Percentiles rank a stretch among this genome's conserved stretches.
phyloP scores from a whole-genome alignment of 306 rosid species.

The Herpetospermum pedunculosum region DNA sequence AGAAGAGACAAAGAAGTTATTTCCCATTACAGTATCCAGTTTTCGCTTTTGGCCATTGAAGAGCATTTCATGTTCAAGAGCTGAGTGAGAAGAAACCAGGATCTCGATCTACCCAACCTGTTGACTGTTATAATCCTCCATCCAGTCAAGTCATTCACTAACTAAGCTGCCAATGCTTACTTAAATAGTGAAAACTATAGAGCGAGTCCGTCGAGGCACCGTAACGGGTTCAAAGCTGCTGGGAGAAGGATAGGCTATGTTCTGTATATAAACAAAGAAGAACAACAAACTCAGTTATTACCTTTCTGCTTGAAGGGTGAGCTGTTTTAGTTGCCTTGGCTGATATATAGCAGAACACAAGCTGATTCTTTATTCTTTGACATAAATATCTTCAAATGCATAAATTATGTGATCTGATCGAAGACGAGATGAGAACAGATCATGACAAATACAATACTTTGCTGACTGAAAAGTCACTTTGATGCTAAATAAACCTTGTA shows the following conservation, averaged over 20 bases:
- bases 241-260: background rate
- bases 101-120: background rate
- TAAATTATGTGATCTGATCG: background rate
- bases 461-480: background rate
- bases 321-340: background rate
- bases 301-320: background rate
- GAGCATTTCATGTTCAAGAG: background rate
- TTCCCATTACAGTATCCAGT: background rate
- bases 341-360: background rate
- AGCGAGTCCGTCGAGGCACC: background rate
- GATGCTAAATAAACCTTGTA: background rate
- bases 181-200: background rate
- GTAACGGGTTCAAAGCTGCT: background rate
- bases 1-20: background rate
- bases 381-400: background rate
- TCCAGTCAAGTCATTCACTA: background rate
- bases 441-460: background rate
- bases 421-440: background rate
- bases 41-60: background rate
- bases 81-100: background rate
- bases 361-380: background rate
- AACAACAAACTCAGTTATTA: background rate
- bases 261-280: background rate
- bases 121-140: background rate
- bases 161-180: background rate